Conservation (phyloP, 106 monocot species). For the Cymbidium sinense region DNA sequence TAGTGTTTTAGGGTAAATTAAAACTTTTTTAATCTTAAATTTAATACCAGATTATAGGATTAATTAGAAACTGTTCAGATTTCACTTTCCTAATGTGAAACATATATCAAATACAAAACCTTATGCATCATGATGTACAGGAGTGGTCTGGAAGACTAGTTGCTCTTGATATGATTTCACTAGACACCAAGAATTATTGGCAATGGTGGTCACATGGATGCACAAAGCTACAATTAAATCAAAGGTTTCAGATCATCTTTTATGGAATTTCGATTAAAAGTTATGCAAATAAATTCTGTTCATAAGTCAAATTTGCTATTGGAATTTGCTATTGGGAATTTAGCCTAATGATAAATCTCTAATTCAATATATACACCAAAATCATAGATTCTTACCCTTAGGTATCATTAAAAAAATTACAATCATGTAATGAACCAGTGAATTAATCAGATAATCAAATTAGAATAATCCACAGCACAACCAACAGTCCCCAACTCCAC, state of each 20-base stretch:
- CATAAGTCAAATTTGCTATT: not conserved
- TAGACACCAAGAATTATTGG: not conserved
- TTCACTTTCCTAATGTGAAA: not conserved
- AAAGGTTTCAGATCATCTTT: not conserved
- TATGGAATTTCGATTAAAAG: not conserved
- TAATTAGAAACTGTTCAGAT: not conserved
- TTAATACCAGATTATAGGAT: not conserved
- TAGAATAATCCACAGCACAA: not conserved
- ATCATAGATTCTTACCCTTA: not conserved
- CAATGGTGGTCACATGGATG: not conserved
- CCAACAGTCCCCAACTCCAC: not conserved
- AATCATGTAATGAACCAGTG: not conserved
- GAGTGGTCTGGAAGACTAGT: not conserved
- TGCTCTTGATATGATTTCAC: not conserved
- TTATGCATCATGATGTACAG: not conserved
- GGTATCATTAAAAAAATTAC: not conserved
- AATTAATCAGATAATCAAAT: not conserved
- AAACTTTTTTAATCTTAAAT: not conserved
- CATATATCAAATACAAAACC: not conserved
- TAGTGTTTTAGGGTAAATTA: too few relatives aligned
- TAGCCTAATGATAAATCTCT: not conserved
- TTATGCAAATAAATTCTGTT: not conserved
- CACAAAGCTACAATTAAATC: not conserved
- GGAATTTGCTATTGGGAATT: not conserved
- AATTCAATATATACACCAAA: not conserved